Evolutionary conservation across 177 flowering plant species (phyloP).

Genomic region (Vitis hybrid): DNA sequence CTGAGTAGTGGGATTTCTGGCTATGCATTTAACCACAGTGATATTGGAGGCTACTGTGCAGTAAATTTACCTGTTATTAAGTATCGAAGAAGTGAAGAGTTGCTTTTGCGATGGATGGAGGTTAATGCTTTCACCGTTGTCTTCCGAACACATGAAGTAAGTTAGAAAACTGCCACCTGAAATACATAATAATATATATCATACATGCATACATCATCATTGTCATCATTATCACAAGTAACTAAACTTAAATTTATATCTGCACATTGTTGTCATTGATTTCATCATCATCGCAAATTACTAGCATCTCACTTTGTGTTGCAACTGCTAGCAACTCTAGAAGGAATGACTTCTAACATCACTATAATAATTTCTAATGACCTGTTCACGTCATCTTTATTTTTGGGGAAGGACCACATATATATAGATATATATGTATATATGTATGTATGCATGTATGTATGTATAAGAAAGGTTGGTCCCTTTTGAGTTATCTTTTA

Average conservation of each 20-base stretch:
- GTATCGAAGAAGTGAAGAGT: slow-evolving; percentile 72
- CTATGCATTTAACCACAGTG: slow-evolving; percentile 82
- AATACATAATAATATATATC: neutral
- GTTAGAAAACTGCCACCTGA: slow-evolving; percentile 16
- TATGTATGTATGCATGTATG: no score
- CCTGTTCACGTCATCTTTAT: no score
- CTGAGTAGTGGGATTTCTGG: slow-evolving; percentile 83
- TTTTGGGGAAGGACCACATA: no score
- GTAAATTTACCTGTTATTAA: slow-evolving; percentile 68
- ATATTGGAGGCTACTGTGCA: slow-evolving; percentile 88
- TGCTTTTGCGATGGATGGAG: slow-evolving; percentile 85
- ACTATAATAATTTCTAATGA: no score
- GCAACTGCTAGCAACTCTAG: no score
- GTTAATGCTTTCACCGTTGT: slow-evolving; percentile 74
- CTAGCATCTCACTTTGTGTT: no score
- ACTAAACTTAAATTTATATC: no score
- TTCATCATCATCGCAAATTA: no score
- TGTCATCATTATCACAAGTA: neutral
- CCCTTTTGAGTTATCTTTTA: no score
- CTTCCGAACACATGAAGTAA: slow-evolving; percentile 83
- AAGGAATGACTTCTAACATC: neutral
- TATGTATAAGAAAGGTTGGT: no score
- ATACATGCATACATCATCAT: neutral
- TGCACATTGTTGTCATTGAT: no score
- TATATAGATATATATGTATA: no score